Conservation (phyloP, 2,329 filamentous ascomycete species). For the Talaromyces atroroseus region DNA sequence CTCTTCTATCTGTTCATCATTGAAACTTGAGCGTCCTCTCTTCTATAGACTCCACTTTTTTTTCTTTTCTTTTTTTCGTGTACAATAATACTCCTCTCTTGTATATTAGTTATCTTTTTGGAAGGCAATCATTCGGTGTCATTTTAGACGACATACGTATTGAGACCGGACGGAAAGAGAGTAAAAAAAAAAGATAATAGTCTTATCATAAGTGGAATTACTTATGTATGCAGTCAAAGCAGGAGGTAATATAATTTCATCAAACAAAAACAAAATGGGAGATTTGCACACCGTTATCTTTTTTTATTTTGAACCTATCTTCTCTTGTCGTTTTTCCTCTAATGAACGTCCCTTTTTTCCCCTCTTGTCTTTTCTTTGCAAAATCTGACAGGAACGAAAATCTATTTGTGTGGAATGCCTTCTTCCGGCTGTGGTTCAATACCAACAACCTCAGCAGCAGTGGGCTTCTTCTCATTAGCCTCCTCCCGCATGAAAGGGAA, state of each 20-base stretch:
- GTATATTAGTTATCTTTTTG: conserved; percentile 2
- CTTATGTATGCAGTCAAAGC: neutral
- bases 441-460: conserved; percentile 59
- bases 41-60: neutral
- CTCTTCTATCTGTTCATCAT: neutral
- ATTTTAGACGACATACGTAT: neutral
- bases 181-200: too few species aligned
- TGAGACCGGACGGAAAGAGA: too few species aligned
- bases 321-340: neutral
- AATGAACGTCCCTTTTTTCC: too few species aligned
- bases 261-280: neutral
- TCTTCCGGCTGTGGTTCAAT: conserved; percentile 57
- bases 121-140: too few species aligned
- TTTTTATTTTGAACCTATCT: neutral
- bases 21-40: too few species aligned
- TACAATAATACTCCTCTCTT: conserved; percentile 16
- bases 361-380: too few species aligned
- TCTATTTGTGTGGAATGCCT: conserved; percentile 44
- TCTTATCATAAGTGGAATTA: neutral
- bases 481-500: conserved; percentile 99
- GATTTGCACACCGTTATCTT: neutral
- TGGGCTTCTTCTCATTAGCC: conserved; percentile 37
- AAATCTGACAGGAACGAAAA: neutral
- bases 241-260: neutral
- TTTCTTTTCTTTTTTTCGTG: neutral